Conservation (phyloP, 305 asterid genomes). For the Solanum aculeatissimum region DNA sequence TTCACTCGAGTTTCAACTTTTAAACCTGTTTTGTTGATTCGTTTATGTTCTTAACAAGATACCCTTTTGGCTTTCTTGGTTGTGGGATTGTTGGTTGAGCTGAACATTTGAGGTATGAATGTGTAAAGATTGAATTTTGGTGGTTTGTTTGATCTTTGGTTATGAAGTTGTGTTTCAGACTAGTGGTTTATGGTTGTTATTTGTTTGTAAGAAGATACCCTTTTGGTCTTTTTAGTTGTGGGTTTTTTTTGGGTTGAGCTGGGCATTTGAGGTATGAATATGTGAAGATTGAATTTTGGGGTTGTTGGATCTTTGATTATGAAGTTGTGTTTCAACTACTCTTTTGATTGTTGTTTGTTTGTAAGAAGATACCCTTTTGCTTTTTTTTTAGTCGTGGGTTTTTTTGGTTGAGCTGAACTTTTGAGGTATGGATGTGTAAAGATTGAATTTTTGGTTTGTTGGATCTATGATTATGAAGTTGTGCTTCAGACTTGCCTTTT, state of each 20-base stretch:
- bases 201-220: not conserved
- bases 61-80: not conserved
- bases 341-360: not conserved
- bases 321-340: not conserved
- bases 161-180: not conserved
- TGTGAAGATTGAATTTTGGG: not conserved
- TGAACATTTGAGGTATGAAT: not conserved
- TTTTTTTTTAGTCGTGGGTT: not conserved
- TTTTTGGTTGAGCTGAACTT: not conserved
- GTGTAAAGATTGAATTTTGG: not conserved
- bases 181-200: not conserved
- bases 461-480: not conserved
- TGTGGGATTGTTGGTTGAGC: constrained; percentile 24
- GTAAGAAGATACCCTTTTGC: not conserved
- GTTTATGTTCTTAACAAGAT: not conserved
- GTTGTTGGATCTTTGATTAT: constrained; percentile 22
- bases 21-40: not conserved
- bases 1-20: constrained; percentile 5
- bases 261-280: not conserved
- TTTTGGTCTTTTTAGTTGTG: not conserved
- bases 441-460: not conserved
- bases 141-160: constrained; percentile 21
- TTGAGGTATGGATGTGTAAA: not conserved
- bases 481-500: no score
- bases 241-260: not conserved